phyloP scores from a whole-genome alignment of 768 basidiomycete species.

The Suillus weaverae region DNA sequence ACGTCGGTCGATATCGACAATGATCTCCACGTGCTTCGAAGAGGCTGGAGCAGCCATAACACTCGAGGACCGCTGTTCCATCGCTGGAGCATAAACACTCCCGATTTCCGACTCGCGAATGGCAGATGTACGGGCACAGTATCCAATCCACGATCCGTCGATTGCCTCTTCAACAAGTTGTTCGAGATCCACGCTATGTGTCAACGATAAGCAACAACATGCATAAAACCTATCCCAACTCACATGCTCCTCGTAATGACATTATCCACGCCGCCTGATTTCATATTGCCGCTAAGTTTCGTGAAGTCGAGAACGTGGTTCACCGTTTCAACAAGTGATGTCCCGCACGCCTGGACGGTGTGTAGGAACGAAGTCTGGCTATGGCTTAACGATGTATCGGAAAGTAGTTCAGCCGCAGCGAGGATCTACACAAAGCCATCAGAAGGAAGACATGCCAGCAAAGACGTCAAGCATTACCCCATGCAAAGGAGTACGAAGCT shows the following conservation, averaged over 20 bases:
- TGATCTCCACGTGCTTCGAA: conserved; percentile 71
- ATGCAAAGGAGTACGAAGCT: conserved; percentile 87
- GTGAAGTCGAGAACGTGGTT: conserved; percentile 97
- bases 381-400: conserved; percentile 78
- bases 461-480: conserved; percentile 51
- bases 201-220: background rate
- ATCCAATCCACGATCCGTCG: conserved; percentile 93
- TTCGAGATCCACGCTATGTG: conserved; percentile 66
- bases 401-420: conserved; percentile 88
- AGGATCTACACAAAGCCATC: conserved; percentile 55
- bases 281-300: conserved; percentile 85
- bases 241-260: conserved; percentile 69
- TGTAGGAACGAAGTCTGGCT: conserved; percentile 86
- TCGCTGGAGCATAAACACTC: conserved; percentile 82
- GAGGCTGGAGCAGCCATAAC: conserved; percentile 36
- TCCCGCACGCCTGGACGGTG: conserved; percentile 93
- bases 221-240: conserved; percentile 23
- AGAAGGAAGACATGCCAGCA: background rate
- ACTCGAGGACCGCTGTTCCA: conserved; percentile 44
- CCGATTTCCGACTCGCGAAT: conserved; percentile 81
- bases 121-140: conserved; percentile 74
- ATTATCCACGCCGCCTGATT: conserved; percentile 75
- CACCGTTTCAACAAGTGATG: conserved; percentile 93
- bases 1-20: conserved; percentile 81
- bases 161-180: conserved; percentile 86